A percentile compares a stretch with the other conserved stretches of the same genome.
Conservation (phyloP, 306 rosid genomes). For the Alnus glutinosa region DNA sequence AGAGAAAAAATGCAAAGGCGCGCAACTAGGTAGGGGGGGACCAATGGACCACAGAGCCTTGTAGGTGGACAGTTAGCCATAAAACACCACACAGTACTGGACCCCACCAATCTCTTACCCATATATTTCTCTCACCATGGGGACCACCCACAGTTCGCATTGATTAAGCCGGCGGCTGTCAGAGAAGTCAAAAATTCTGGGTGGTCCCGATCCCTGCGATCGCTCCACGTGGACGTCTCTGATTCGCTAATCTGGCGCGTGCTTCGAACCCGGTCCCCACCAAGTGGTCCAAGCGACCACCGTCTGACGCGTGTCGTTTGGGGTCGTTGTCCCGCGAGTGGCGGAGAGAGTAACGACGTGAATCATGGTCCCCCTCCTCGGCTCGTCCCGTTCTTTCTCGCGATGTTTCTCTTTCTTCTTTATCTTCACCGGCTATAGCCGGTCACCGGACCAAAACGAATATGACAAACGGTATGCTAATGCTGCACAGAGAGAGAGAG, state of each 20-base stretch:
- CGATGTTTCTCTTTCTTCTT: not conserved
- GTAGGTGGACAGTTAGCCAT: not conserved
- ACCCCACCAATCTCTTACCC: no score
- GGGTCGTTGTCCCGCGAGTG: constrained; percentile 46
- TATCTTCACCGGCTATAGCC: not conserved
- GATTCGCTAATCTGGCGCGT: constrained; percentile 42
- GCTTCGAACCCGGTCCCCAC: constrained; percentile 49
- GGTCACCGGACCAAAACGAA: not conserved
- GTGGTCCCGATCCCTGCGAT: constrained; percentile 39
- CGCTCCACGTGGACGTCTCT: constrained; percentile 35
- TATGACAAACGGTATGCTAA: not conserved
- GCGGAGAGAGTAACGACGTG: constrained; percentile 44
- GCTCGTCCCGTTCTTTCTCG: not conserved
- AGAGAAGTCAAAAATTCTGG: constrained; percentile 41
- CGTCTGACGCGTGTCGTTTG: constrained; percentile 42
- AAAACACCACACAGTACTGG: constrained; percentile 12
- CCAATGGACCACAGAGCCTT: constrained; percentile 1
- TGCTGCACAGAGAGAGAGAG: not conserved
- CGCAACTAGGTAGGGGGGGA: constrained; percentile 28
- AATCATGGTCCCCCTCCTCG: constrained; percentile 47
- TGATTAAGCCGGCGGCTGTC: constrained; percentile 78
- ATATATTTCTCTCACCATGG: not conserved
- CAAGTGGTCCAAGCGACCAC: constrained; percentile 48
- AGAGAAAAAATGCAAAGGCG: not conserved
- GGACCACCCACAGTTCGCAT: constrained; percentile 45